Conservation (phyloP, 805 yeast genomes). For the Ogataea kodamae region DNA sequence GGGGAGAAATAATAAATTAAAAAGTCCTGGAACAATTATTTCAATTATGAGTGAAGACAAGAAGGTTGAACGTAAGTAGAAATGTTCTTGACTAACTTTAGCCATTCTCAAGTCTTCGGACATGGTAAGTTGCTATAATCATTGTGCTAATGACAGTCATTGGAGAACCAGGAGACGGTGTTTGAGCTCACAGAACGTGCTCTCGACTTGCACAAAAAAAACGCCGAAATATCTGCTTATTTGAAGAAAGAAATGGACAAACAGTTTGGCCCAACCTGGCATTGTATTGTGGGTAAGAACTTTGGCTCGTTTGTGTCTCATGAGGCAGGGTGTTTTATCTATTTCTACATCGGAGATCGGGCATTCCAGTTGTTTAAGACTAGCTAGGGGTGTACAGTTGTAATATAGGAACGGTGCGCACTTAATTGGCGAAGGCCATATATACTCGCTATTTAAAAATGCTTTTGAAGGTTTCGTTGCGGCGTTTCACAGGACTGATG, state of each 20-base stretch:
- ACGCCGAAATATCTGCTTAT: slow-evolving; percentile 62
- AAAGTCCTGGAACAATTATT: too few species aligned
- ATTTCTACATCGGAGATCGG: slow-evolving; percentile 64
- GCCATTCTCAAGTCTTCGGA: slow-evolving; percentile 27
- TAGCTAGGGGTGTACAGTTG: too few species aligned
- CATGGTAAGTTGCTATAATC: slow-evolving; percentile 23
- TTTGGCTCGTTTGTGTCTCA: slow-evolving; percentile 81
- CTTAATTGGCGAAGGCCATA: too few species aligned
- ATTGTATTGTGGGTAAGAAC: slow-evolving; percentile 73
- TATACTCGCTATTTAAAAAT: slow-evolving; percentile 18
- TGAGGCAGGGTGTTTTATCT: slow-evolving; percentile 64
- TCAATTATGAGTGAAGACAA: slow-evolving; percentile 6
- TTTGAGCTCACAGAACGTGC: slow-evolving; percentile 47
- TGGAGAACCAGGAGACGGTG: slow-evolving; percentile 49
- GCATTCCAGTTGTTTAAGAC: slow-evolving; percentile 73
- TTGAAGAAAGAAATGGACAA: slow-evolving; percentile 65
- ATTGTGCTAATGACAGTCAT: slow-evolving; percentile 30
- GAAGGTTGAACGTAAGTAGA: slow-evolving; percentile 12
- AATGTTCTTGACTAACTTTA: slow-evolving; percentile 2
- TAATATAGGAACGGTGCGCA: too few species aligned
- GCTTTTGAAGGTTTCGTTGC: slow-evolving; percentile 17
- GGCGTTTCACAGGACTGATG: slow-evolving; percentile 26
- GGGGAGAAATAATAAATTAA: slow-evolving; percentile 3
- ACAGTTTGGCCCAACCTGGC: slow-evolving; percentile 71
- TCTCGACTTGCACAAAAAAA: slow-evolving; percentile 39